Evolutionary conservation across 192 early-diverging fungal species (phyloP), one percentile per base, ranked within the genome.

Genomic region (Thamnidium elegans): DNA sequence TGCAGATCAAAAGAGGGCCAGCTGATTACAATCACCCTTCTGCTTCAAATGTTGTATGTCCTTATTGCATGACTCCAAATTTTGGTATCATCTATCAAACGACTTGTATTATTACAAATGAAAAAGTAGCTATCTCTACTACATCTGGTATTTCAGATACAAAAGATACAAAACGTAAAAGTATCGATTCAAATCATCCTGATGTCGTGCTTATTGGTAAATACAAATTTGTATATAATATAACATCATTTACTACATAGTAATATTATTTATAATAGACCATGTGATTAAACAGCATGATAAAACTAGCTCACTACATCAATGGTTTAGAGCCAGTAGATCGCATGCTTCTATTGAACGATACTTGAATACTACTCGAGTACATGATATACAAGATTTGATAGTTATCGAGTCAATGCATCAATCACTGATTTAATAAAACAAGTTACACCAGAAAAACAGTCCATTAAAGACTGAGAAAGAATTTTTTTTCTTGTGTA

Each of bases 1-100:
- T 95, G 48, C 94, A 97, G 80, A 92, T 97, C 63, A 90, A 93
- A 73, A 87, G 92, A 43, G 83, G 89, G 50, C 45, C 47, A 9
- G 17, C n/a, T 50, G 54, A 39, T 8, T 7, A 55, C 13, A 8
- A 14, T 15, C 3, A 32, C 31, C 17, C 34, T 9, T 39, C 54
- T 36, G 36, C 36, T 39, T 32, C 54, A 55, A 23, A 55, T 21
- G 14, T 26, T n/a, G 31, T 8, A n/a, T 63, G 61, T 51, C 61
- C 61, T 13, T 63, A 36, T 19, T 63, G 61, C 34, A 50, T 63
- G 31, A 34, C 44, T 26, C 21, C 26, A 8, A 13, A 34, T 10
- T 63, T 63, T 63, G 61, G 61, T 36, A 26, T 63, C 15, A 51
- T 63, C 32, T 63, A 63, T 50, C 31, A 30, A 55, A n/a, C 54